Evolutionary conservation across 306 rosid genomes (phyloP).

Genomic region (Macrotyloma uniflorum): DNA sequence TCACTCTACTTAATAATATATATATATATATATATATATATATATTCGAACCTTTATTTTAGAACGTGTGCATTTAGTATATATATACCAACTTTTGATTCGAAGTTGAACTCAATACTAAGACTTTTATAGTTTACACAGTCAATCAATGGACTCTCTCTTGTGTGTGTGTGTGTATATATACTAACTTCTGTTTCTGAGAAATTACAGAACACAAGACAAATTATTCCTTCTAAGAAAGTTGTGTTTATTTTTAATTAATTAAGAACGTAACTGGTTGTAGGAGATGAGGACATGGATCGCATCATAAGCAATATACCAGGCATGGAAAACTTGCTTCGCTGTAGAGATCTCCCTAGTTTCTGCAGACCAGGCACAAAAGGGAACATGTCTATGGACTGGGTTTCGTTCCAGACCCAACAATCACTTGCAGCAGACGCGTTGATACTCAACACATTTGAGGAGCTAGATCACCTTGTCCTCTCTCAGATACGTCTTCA

Average conservation of each 20-base stretch:
- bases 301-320: slow-evolving; percentile 37
- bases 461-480: slow-evolving; percentile 57
- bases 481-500: slow-evolving; percentile 32
- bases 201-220: too few species aligned
- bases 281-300: slow-evolving; percentile 63
- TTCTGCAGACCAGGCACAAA: slow-evolving; percentile 16
- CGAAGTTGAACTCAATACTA: too few species aligned
- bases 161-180: too few species aligned
- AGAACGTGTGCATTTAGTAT: too few species aligned
- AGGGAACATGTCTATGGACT: background rate
- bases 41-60: too few species aligned
- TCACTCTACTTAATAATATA: background rate
- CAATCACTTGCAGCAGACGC: slow-evolving; percentile 41
- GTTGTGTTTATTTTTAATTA: too few species aligned
- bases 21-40: too few species aligned
- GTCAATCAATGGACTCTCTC: too few species aligned
- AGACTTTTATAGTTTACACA: too few species aligned
- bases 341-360: slow-evolving; percentile 65
- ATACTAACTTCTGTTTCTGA: too few species aligned
- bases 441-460: slow-evolving; percentile 61
- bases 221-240: too few species aligned
- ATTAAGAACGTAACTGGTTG: background rate
- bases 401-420: background rate
- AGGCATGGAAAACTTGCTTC: slow-evolving; percentile 59
- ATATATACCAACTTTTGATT: too few species aligned